Base-by-base conservation (phyloP, 805 yeast species). In the Sporopachydermia quercuum region DNA sequence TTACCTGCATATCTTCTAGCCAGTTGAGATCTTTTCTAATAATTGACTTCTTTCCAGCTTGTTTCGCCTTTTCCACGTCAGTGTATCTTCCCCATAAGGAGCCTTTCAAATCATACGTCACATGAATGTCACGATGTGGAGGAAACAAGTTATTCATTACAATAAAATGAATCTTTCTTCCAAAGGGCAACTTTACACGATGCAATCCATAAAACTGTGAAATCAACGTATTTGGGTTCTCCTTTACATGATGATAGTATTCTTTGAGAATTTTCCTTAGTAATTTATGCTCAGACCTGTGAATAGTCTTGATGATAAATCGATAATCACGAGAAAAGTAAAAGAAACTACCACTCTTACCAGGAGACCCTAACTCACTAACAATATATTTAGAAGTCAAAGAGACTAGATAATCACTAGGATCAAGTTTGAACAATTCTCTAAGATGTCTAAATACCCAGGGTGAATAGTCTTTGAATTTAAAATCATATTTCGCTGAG, bases 131-230 rank as follows among this genome's bases (percentile, higher is more conserved):
- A 38, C 86, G 67, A 52, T 83, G 84, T 4, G 96, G 94, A 0
- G 99, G 97, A 60, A 93, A 91, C 38, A 91, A 68, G 53, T 91
- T 91, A 64, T 91, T 91, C 98, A 91, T 91, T 23, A 91, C 96
- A 40, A 91, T 67, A 49, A 91, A 89, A 59, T 91, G 94, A 34
- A 91, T 83, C 54, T 83, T 87, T 40, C 86, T 69, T 3, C 71
- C 68, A 36, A 78, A 69, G 5, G 95, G 95, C 74, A 89, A 78
- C 56, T 89, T 86, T 38, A 91, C 78, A 43, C 99, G 66, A 56
- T 91, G 97, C 40, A 91, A 66, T 0, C 99, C 99, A 60, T 91
- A 91, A 57, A 89, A 86, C 60, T 91, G 98, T n/a, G 94, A 80
- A 4, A 91, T 63, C 45, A 91, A 65, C 0, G 98, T 91, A 53